Evolutionary conservation across 441 rosid species (phyloP).

Genomic region (Rhodomyrtus psidioides): DNA sequence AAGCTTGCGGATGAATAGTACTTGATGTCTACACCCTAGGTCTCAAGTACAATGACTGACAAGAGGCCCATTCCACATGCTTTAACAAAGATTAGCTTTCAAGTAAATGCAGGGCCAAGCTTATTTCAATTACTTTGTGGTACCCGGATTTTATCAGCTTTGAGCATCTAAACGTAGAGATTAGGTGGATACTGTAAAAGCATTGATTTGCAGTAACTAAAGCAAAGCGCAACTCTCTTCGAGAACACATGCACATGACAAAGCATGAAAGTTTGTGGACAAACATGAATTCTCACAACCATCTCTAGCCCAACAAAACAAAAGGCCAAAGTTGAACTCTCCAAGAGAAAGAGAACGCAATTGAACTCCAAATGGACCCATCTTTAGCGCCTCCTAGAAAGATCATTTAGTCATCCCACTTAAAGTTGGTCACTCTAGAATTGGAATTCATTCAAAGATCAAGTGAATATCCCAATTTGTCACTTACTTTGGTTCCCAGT

Average conservation of each 20-base stretch:
- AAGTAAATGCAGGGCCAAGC: neutral
- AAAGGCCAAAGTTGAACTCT: neutral
- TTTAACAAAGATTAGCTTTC: neutral
- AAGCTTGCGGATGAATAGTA: neutral
- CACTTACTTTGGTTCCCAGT: neutral
- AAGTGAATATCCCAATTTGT: neutral
- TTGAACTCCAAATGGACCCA: neutral
- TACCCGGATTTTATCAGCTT: neutral
- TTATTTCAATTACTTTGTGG: neutral
- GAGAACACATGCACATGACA: neutral
- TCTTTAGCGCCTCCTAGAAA: neutral
- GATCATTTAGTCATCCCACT: neutral
- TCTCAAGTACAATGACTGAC: neutral
- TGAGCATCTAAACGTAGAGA: neutral
- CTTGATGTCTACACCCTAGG: neutral
- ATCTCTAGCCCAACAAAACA: neutral
- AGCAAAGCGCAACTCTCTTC: neutral
- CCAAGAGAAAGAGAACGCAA: neutral
- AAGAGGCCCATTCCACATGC: neutral
- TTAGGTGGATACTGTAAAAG: neutral
- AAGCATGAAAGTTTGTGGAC: neutral
- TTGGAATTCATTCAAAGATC: neutral
- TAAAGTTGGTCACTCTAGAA: neutral
- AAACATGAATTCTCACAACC: neutral
- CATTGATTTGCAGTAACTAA: neutral